These are phyloP conservation scores for Phytophthora melonis DNA, from an alignment of 352 stramenopile species.

Conservation along the genomic window DNA sequence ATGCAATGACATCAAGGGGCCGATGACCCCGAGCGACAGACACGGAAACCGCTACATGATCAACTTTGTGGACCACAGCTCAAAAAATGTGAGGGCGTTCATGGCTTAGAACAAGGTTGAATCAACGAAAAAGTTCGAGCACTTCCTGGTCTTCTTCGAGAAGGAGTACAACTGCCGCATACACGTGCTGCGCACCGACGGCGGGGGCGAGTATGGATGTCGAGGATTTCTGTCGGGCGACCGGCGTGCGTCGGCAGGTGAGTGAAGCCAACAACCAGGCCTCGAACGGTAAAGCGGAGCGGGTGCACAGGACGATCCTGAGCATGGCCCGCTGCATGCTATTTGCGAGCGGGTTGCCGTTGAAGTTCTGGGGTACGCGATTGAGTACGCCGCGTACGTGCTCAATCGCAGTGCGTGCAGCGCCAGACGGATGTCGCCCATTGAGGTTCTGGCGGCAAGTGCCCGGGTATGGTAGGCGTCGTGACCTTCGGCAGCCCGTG, in stretches of 20 bases:
- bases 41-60: slow-evolving; percentile 22
- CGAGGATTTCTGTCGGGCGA: too few relatives aligned
- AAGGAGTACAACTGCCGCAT: too few relatives aligned
- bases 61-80: slow-evolving; percentile 17
- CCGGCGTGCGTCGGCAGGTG: too few relatives aligned
- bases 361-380: slow-evolving; percentile 35
- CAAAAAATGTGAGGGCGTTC: not conserved
- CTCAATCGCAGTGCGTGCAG: slow-evolving; percentile 33
- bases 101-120: not conserved
- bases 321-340: slow-evolving; percentile 12
- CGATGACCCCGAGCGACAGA: slow-evolving; percentile 8
- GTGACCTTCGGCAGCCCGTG: too few relatives aligned
- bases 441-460: too few relatives aligned
- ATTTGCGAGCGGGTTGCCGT: slow-evolving; percentile 19
- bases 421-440: too few relatives aligned
- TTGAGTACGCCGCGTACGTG: slow-evolving; percentile 37
- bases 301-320: not conserved
- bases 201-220: too few relatives aligned
- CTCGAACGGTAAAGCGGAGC: slow-evolving; percentile 29
- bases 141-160: too few relatives aligned
- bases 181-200: too few relatives aligned
- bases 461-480: too few relatives aligned
- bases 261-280: slow-evolving; percentile 35
- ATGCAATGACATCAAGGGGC: slow-evolving; percentile 19
- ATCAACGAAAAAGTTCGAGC: not conserved